Percentiles rank a stretch among this genome's conserved stretches.
These are phyloP conservation scores for Lyophyllum semitale DNA, from an alignment of 768 basidiomycete species.

Conservation along the genomic window DNA sequence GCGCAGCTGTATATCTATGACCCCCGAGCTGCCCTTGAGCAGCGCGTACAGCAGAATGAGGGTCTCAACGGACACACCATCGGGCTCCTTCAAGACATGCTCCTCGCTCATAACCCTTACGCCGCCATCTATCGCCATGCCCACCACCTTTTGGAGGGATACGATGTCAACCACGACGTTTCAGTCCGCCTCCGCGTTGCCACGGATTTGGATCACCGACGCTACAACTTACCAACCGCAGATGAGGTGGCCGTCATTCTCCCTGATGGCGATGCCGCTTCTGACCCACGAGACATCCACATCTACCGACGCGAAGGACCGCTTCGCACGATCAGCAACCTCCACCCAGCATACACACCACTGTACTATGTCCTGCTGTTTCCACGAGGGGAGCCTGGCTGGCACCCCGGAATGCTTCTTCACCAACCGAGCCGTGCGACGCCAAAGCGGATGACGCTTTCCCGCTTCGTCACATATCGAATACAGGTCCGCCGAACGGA, in stretches of 20 bases:
- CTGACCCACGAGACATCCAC: slow-evolving; percentile 33
- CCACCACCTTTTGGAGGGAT: slow-evolving; percentile 16
- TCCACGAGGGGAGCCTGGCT: slow-evolving; percentile 39
- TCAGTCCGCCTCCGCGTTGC: slow-evolving; percentile 7
- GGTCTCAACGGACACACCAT: slow-evolving; percentile 15
- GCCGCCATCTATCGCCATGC: slow-evolving; percentile 24
- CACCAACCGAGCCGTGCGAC: neutral
- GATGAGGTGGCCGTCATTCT: slow-evolving; percentile 45
- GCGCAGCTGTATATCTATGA: slow-evolving; percentile 44
- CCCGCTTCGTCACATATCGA: slow-evolving; percentile 27
- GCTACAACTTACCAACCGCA: slow-evolving; percentile 45
- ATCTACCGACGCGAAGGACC: slow-evolving; percentile 20
- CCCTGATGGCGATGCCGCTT: slow-evolving; percentile 28
- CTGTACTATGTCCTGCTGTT: slow-evolving; percentile 49
- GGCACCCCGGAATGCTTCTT: slow-evolving; percentile 27
- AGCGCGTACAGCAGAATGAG: slow-evolving; percentile 11
- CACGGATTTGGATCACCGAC: neutral
- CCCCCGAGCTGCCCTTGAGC: slow-evolving; percentile 25
- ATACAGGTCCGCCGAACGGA: slow-evolving; percentile 25
- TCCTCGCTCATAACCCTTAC: slow-evolving; percentile 15
- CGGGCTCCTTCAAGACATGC: slow-evolving; percentile 18
- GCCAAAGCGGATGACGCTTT: slow-evolving; percentile 23
- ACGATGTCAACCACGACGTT: neutral
- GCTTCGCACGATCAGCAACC: slow-evolving; percentile 32
- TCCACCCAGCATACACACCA: slow-evolving; percentile 33